Conservation (phyloP, 1,284 basidiomycete species). For the Takashimella koratensis region DNA sequence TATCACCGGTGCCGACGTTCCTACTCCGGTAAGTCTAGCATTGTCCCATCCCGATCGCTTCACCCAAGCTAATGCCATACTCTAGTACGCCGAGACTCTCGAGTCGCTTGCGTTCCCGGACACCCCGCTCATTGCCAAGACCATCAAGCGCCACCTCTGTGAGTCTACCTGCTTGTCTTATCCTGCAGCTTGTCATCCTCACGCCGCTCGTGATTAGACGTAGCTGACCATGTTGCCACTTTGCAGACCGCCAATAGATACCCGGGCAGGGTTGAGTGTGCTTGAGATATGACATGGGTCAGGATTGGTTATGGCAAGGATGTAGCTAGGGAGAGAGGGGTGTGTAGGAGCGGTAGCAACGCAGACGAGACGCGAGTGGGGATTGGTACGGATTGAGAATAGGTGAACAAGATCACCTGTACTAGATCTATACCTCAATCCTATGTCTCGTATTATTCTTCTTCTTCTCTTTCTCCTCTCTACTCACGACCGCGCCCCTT, state of each 20-base stretch:
- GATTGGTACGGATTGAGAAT: no score
- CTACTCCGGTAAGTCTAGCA: slow-evolving; percentile 73
- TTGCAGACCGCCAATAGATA: not conserved
- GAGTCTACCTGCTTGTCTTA: not conserved
- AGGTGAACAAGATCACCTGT: no score
- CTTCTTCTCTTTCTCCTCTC: no score
- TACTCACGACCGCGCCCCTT: no score
- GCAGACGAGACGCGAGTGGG: no score
- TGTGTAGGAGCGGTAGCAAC: no score
- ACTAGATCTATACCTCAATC: no score
- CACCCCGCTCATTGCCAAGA: slow-evolving; percentile 78
- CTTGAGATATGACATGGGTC: not conserved
- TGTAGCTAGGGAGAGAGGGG: no score
- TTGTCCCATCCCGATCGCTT: not conserved
- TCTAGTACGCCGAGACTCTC: slow-evolving; percentile 80
- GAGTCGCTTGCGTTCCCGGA: slow-evolving; percentile 90
- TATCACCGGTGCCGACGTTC: slow-evolving; percentile 92
- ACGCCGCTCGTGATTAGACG: not conserved
- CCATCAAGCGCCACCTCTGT: slow-evolving; percentile 83
- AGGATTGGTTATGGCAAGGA: not conserved
- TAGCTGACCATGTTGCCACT: not conserved
- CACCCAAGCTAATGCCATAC: not conserved
- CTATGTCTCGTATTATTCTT: no score
- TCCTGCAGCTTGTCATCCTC: not conserved
- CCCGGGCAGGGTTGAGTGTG: not conserved